Conservation (phyloP, 139 green algal species). For the Ostreobium quekettii region DNA sequence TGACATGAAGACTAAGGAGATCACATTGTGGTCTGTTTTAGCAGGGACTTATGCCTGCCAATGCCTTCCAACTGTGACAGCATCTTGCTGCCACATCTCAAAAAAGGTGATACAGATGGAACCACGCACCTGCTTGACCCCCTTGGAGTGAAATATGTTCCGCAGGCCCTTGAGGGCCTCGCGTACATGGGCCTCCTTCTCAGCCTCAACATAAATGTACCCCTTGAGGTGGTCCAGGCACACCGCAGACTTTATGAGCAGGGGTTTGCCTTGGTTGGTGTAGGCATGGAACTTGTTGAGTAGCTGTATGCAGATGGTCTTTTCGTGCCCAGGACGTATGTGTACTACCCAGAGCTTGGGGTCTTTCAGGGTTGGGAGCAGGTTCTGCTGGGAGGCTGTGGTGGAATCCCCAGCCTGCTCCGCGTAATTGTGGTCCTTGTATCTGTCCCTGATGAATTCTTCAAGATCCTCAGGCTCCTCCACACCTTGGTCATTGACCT, state of each 20-base stretch:
- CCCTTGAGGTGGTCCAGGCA: constrained; percentile 87
- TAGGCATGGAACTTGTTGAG: constrained; percentile 79
- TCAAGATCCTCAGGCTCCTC: constrained; percentile 79
- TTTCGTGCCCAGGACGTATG: constrained; percentile 62
- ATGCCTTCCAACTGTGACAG: too few species aligned
- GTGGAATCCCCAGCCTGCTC: constrained; percentile 31
- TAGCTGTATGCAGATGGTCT: constrained; percentile 68
- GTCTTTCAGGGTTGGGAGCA: constrained; percentile 82
- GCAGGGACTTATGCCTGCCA: too few species aligned
- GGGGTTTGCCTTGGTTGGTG: constrained; percentile 44
- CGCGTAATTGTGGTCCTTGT: constrained; percentile 36
- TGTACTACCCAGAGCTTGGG: constrained; percentile 90
- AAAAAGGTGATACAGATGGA: too few species aligned
- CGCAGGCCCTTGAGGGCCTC: constrained; percentile 77
- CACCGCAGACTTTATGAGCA: constrained; percentile 86
- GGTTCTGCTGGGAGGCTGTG: constrained; percentile 75
- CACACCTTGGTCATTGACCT: constrained; percentile 19
- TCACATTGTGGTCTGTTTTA: too few species aligned
- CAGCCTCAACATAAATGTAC: constrained; percentile 92
- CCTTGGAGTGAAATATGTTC: constrained; percentile 53
- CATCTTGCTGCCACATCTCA: too few species aligned
- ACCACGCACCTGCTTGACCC: constrained; percentile 43
- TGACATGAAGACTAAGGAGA: too few species aligned
- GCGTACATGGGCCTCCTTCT: constrained; percentile 80
- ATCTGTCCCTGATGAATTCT: constrained; percentile 70